Percentiles rank a stretch among this genome's conserved stretches.
These are phyloP conservation scores for Eucommia ulmoides DNA, from an alignment of 257 asterid genomes.

Conservation along the genomic window DNA sequence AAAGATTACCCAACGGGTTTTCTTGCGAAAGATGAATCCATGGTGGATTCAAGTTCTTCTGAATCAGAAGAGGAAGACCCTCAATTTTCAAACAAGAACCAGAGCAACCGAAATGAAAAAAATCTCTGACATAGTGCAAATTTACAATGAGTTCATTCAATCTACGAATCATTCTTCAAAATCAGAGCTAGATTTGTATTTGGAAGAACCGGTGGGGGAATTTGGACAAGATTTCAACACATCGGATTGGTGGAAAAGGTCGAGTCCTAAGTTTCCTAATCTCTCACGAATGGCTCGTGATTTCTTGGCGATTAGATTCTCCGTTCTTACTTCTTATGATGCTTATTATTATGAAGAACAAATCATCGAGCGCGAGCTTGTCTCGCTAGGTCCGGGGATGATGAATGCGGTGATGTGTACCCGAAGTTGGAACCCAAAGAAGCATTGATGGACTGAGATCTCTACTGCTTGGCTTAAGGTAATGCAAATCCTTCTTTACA, in stretches of 20 bases:
- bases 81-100: too few species aligned
- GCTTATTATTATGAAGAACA: too few species aligned
- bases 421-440: too few species aligned
- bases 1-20: slow-evolving; percentile 6
- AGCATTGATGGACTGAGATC: too few species aligned
- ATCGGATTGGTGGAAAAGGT: slow-evolving; percentile 98
- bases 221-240: slow-evolving; percentile 71
- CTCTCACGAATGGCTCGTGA: slow-evolving; percentile 95
- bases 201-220: slow-evolving; percentile 85
- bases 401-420: too few species aligned
- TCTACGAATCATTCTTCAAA: slow-evolving; percentile 46
- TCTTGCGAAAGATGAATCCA: slow-evolving; percentile 35
- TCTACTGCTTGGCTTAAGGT: too few species aligned
- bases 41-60: slow-evolving; percentile 25
- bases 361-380: too few species aligned
- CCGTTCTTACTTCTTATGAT: too few species aligned
- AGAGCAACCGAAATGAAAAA: too few species aligned
- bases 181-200: slow-evolving; percentile 83
- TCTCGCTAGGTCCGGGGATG: too few species aligned
- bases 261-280: slow-evolving; percentile 68
- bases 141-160: slow-evolving; percentile 62
- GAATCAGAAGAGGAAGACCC: slow-evolving; percentile 32
- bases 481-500: too few species aligned
- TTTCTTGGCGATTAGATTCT: slow-evolving; percentile 62
- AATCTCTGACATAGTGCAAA: slow-evolving; percentile 80